A percentile compares a stretch with the other conserved stretches of the same genome.
Evolutionary conservation across 169 alveolate species (phyloP).

Genomic region (Cryptosporidium felis): DNA sequence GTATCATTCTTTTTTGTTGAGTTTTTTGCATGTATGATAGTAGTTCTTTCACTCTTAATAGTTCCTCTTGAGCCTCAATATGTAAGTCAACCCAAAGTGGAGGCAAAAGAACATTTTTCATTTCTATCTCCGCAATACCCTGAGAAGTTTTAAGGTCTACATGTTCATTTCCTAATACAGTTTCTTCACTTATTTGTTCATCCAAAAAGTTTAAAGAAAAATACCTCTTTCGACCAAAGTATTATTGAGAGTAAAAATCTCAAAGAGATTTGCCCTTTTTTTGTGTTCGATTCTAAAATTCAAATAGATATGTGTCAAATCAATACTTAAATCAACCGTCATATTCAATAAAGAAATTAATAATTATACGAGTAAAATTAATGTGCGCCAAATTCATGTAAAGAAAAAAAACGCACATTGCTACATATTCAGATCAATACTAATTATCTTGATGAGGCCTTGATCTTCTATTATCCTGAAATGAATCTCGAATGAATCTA

Average conservation of each 20-base stretch:
- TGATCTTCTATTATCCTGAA: neutral
- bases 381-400: neutral
- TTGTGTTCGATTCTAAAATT: conserved; percentile 13
- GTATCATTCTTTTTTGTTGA: conserved; percentile 73
- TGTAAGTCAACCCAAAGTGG: conserved; percentile 76
- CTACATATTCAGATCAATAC: conserved; percentile 4
- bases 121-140: conserved; percentile 62
- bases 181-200: neutral
- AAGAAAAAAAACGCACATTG: neutral
- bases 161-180: neutral
- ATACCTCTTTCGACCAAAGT: conserved; percentile 20
- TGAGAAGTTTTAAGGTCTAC: neutral
- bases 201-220: neutral
- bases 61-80: conserved; percentile 76
- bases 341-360: neutral
- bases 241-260: neutral
- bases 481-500: conserved; percentile 27
- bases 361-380: neutral
- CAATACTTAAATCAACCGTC: neutral
- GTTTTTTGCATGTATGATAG: conserved; percentile 73
- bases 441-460: neutral
- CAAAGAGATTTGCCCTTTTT: conserved; percentile 36
- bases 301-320: conserved; percentile 51
- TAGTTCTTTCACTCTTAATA: conserved; percentile 68
- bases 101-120: conserved; percentile 73